Base-by-base conservation (phyloP, 2,329 filamentous ascomycete genomes). In the Colletotrichum magnum region DNA sequence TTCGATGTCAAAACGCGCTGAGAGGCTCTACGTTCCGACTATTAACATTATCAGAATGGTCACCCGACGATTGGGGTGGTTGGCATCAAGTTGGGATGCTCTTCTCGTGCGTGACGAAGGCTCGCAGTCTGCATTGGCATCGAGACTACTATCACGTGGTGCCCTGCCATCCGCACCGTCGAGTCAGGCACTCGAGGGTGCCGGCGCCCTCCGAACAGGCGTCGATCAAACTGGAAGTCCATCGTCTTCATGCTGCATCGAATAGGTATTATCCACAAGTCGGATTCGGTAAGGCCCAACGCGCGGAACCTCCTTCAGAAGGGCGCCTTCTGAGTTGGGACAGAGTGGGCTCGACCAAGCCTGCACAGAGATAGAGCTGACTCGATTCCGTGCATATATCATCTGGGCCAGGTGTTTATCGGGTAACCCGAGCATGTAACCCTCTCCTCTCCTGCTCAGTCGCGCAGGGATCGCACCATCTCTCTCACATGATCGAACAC, bases 151-250 rank as follows among this genome's bases (percentile, higher is more conserved):
- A 45, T 12, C 50, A 56, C 41, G 41, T 57, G 54, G 50, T 53
- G 21, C 51, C 15, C 32, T 16, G 53, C 18, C 54, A 43, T 26
- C 13, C 28, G 16, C 26, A 32, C 36, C 18, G 56, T 60, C 43
- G 66, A 69, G 56, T 66, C 66, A 60, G 62, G 39, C 18, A 18
- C 51, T 54, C 26, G 52, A n/a, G 47, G 36, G 18, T 53, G 10
- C 47, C 47, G 53, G 24, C 21, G 60, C n/a, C 48, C 59, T 53
- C 58, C 50, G 48, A 53, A 53, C 62, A 48, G 32, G 26, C 51
- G 62, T 52, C 56, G 62, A 69, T 69, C 62, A 66, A 69, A 69
- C 66, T 39, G 56, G 51, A 21, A 65, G 36, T 48, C 51, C 43
- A 28, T 24, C n/a, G 24, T 18, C 24, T 28, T 61, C 56, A 58